Percentiles rank a stretch among this genome's conserved stretches.
phyloP scores from a whole-genome alignment of 139 green algal genomes.

The Tetraselmis striata region DNA sequence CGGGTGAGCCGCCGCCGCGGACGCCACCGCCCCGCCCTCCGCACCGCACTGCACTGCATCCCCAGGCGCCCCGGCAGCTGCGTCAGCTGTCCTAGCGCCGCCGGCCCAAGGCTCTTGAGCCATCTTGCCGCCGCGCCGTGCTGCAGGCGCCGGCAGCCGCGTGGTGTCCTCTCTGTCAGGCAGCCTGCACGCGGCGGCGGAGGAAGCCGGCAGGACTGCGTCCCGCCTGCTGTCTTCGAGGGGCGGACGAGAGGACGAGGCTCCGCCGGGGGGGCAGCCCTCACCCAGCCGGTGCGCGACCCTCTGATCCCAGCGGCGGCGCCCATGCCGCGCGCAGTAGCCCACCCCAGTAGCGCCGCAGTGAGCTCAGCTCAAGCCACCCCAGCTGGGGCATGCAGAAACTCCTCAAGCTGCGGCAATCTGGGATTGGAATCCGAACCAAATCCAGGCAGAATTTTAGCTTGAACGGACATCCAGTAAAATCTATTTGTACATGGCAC shows the following conservation, averaged over 20 bases:
- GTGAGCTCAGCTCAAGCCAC: too few species aligned
- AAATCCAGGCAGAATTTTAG: too few species aligned
- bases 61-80: not conserved
- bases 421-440: too few species aligned
- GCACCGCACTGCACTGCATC: not conserved
- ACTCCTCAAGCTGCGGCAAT: too few species aligned
- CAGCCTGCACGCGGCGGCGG: not conserved
- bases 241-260: not conserved
- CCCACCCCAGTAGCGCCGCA: too few species aligned
- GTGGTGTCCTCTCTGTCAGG: not conserved
- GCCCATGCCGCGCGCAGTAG: too few species aligned
- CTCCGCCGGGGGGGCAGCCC: not conserved
- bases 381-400: not conserved
- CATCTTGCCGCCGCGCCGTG: not conserved
- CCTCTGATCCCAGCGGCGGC: not conserved
- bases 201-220: not conserved
- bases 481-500: too few species aligned
- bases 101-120: too few species aligned
- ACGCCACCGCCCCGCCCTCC: too few species aligned
- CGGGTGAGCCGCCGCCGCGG: too few species aligned
- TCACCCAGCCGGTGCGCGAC: not conserved
- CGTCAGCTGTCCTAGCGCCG: not conserved
- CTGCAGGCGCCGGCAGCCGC: not conserved
- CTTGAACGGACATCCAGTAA: too few species aligned
- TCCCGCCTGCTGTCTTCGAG: not conserved